Evolutionary conservation across 306 rosid genomes (phyloP), one percentile per base, ranked within the genome.

Genomic region (Dicorynia guianensis): DNA sequence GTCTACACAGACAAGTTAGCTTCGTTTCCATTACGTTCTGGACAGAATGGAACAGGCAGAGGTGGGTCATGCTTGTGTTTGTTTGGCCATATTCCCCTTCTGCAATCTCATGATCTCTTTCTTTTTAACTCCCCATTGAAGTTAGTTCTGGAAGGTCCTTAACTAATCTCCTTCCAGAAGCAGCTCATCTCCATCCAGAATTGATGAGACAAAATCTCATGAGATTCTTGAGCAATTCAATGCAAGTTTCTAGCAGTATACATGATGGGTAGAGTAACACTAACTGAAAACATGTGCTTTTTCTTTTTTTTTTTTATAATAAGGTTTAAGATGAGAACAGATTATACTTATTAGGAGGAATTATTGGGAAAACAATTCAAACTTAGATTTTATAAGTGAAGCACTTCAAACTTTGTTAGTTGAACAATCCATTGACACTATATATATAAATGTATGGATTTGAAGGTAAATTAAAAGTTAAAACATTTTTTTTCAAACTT

Each of bases 1-100:
- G 70, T 80, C 79, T 71, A 52, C 76, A 30, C 11, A 60, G 39
- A 71, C 84, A 72, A 76, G 62, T 84, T n/a, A n/a, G n/a, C n/a
- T 54, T 77, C 60, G 60, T 60, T 66, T 77, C 40, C 48, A 59
- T 11, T 42, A 17, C 25, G 33, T 47, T 70, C 12, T 55, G 47
- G 73, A 46, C 8, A 59, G 5, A 77, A 66, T 39, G 69, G 11
- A 76, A 43, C 55, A 67, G 35, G 34, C 47, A 12, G 52, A 25
- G 25, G 67, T 76, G 71, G 86, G 84, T 52, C 74, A 71, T 54
- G 75, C 25, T 36, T 36, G 8, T 66, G 69, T 71, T 59, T 76
- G 69, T 48, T 71, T 65, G 55, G 55, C 76, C 76, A 36, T 20
- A 35, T 56, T 2, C 30, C 30, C 30, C 1, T 25, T 25, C 63